These are phyloP conservation scores for Ustilago crameri DNA, from an alignment of 1,284 basidiomycete genomes.

Conservation along the genomic window DNA sequence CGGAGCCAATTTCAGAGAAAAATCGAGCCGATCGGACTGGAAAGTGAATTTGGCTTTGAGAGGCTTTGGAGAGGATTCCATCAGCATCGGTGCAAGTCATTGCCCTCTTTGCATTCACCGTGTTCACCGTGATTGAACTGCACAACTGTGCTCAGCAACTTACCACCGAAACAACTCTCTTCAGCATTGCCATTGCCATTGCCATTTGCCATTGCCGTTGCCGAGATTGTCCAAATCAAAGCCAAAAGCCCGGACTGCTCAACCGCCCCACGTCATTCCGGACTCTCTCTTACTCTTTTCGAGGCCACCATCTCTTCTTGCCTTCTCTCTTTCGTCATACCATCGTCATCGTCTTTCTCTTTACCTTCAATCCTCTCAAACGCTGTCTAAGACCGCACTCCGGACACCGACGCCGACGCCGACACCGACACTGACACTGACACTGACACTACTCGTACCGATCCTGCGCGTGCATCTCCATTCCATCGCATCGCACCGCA, in stretches of 20 bases:
- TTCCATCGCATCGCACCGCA: no score
- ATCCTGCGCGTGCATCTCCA: no score
- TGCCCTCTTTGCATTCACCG: background rate
- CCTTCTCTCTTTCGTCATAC: constrained; percentile 12
- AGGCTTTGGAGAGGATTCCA: constrained; percentile 1
- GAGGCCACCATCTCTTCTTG: background rate
- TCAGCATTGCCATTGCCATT: constrained; percentile 7
- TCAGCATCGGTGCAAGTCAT: background rate
- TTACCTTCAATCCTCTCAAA: background rate
- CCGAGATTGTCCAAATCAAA: constrained; percentile 5
- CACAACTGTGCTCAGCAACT: background rate
- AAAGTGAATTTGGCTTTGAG: constrained; percentile 10
- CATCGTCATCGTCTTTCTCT: constrained; percentile 14
- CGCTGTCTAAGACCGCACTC: background rate
- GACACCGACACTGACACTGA: background rate
- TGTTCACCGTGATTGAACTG: no score
- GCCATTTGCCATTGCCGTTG: constrained; percentile 7
- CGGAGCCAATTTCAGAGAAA: no score
- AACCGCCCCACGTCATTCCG: background rate
- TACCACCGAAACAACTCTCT: background rate
- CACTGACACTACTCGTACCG: no score
- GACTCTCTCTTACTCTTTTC: background rate
- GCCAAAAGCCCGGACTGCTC: constrained; percentile 1
- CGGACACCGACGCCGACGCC: background rate
- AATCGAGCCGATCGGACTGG: constrained; percentile 40